These are phyloP conservation scores for Pseudonitzschia multistriata DNA, from an alignment of 108 stramenopile genomes.

Conservation along the genomic window DNA sequence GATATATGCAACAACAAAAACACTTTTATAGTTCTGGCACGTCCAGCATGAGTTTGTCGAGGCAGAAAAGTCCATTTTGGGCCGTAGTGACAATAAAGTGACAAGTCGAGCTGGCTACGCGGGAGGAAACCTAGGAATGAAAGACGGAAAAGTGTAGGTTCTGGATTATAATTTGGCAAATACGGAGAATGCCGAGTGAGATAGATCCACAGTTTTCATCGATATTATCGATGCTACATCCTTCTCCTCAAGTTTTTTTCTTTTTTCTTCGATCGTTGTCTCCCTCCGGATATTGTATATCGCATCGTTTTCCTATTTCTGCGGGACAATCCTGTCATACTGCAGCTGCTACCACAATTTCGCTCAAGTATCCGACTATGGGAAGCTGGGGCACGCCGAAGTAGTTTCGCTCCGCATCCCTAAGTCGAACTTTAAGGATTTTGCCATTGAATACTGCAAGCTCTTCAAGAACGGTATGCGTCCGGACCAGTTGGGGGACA, in stretches of 20 bases:
- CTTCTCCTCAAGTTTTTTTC: background rate
- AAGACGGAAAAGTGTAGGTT: slow-evolving; percentile 26
- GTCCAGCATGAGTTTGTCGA: slow-evolving; percentile 88
- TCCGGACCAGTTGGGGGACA: slow-evolving; percentile 59
- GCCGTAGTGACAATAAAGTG: slow-evolving; percentile 52
- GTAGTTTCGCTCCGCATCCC: slow-evolving; percentile 82
- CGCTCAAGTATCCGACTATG: slow-evolving; percentile 77
- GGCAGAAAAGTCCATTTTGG: slow-evolving; percentile 74
- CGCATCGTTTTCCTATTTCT: background rate
- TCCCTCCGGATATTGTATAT: background rate
- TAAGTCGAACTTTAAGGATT: slow-evolving; percentile 53
- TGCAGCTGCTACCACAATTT: slow-evolving; percentile 89
- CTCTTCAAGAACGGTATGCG: slow-evolving; percentile 62
- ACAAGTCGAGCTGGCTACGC: slow-evolving; percentile 85
- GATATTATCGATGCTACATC: too few species aligned
- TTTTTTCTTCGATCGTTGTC: background rate
- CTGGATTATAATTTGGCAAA: background rate
- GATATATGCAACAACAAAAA: too few species aligned
- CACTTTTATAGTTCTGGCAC: slow-evolving; percentile 45
- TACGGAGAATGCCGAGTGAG: background rate
- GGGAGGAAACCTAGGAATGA: slow-evolving; percentile 57
- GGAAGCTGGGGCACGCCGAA: slow-evolving; percentile 86
- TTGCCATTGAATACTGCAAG: slow-evolving; percentile 76
- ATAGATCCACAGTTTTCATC: too few species aligned
- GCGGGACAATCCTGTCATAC: slow-evolving; percentile 14